phyloP scores from a whole-genome alignment of 2,329 filamentous ascomycete genomes.

The Tolypocladium cylindrosporum region DNA sequence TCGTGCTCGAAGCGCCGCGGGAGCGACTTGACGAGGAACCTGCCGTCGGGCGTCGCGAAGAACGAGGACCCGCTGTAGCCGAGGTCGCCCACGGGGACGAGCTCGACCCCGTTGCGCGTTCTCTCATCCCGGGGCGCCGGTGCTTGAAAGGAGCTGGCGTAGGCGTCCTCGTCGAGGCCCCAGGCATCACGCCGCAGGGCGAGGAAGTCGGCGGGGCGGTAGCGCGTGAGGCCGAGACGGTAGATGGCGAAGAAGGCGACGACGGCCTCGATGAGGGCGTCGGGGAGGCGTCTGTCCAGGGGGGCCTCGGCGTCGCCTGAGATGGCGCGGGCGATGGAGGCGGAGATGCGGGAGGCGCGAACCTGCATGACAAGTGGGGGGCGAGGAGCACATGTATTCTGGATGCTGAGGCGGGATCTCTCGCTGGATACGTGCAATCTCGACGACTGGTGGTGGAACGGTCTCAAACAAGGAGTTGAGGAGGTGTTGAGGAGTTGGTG shows the following conservation, averaged over 20 bases:
- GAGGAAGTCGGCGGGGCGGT: constrained; percentile 18
- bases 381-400: neutral
- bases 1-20: constrained; percentile 59
- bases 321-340: constrained; percentile 45
- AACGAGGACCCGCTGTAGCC: constrained; percentile 71
- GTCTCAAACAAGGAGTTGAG: too few species aligned
- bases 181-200: constrained; percentile 18
- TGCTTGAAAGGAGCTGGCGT: constrained; percentile 24
- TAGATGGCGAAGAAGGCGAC: constrained; percentile 23
- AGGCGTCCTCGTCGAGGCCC: constrained; percentile 26
- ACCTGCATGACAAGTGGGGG: constrained; percentile 18
- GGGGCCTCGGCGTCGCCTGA: constrained; percentile 30
- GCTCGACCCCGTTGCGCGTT: neutral
- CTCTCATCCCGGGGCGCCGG: constrained; percentile 23
- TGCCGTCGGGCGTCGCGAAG: constrained; percentile 55
- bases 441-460: too few species aligned
- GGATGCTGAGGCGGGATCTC: too few species aligned
- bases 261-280: constrained; percentile 4
- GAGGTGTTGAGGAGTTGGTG: too few species aligned
- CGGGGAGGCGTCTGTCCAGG: neutral
- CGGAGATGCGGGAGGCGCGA: constrained; percentile 36
- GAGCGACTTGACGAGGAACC: constrained; percentile 62
- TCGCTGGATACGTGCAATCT: too few species aligned
- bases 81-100: constrained; percentile 50
- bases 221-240: constrained; percentile 17